These are phyloP conservation scores for Mrakiaceae sp. DNA, from an alignment of 1,284 basidiomycete species.

Conservation along the genomic window DNA sequence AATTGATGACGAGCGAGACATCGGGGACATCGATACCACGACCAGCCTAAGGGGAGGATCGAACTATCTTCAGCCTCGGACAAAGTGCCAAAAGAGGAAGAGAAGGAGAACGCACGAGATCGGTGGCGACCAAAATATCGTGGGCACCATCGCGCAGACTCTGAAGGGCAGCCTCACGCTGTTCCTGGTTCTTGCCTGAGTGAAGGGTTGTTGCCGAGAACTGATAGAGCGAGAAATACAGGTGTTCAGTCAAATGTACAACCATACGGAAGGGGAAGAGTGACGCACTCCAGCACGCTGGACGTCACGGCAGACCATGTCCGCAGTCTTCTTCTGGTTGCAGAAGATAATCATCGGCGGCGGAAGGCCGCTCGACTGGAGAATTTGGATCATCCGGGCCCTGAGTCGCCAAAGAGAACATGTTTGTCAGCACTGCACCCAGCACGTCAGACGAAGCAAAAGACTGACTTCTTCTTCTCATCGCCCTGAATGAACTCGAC, in stretches of 20 bases:
- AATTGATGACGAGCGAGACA: slow-evolving; percentile 92
- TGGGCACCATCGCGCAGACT: slow-evolving; percentile 71
- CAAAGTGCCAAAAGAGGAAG: neutral
- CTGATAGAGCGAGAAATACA: slow-evolving; percentile 34
- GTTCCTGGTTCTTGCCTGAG: slow-evolving; percentile 93
- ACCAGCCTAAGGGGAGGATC: slow-evolving; percentile 47
- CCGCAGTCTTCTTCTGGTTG: slow-evolving; percentile 98
- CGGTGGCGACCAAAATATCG: slow-evolving; percentile 86
- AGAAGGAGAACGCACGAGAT: slow-evolving; percentile 42
- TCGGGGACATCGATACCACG: slow-evolving; percentile 98
- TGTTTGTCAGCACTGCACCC: neutral
- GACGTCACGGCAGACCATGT: slow-evolving; percentile 87
- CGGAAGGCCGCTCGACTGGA: slow-evolving; percentile 66
- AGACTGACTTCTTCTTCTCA: slow-evolving; percentile 79
- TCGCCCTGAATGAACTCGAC: slow-evolving; percentile 89
- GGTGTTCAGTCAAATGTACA: neutral
- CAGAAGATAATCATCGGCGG: slow-evolving; percentile 98
- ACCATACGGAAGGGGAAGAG: slow-evolving; percentile 4
- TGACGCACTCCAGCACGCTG: slow-evolving; percentile 61
- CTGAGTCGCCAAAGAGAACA: slow-evolving; percentile 34
- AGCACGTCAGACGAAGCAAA: neutral
- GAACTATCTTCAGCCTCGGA: neutral
- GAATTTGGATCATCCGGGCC: slow-evolving; percentile 72
- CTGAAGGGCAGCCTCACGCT: slow-evolving; percentile 84
- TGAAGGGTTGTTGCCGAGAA: slow-evolving; percentile 84